Evolutionary conservation across 164 flowering plant genomes (phyloP), one percentile per base, ranked within the genome.

Genomic region (Aristolochia californica): DNA sequence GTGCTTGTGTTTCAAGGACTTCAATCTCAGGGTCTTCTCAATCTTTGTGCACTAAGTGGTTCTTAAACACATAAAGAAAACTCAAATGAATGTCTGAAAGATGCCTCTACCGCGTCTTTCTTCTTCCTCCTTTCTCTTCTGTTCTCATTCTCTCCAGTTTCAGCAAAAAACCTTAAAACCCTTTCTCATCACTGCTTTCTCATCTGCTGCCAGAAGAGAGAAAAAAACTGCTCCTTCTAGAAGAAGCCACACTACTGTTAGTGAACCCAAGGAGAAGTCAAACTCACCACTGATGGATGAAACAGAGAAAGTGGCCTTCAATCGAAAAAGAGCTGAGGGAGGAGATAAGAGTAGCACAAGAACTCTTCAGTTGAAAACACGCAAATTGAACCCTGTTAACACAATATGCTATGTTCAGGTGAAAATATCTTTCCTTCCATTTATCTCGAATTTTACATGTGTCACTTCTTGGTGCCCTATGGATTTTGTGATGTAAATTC

Each of bases 341-440:
- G 74, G 60, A 58, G 98, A 87, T 56, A 76, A 71, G 60, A 68
- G 50, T 24, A 80, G 74, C 61, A 69, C 62, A 66, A 78, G 73
- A 64, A 75, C 15, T 50, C 80, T 85, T 40, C 83, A 88, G 64
- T 64, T 80, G 64, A 91, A 85, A 72, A 71, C 57, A 8, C 70
- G 91, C 43, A 86, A 72, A 59, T 77, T 88, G 28, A 91, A 91
- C 71, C 96, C 96, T 48, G 70, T 75, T 18, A 91, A 83, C 58
- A 88, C 96, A n/a, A 75, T 78, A 20, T 74, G 77, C n/a, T 84
- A 88, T 70, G 81, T 83, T 21, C 98, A 91, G 90, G 96, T 89
- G 68, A 44, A 23, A 24, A 10, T 7, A 9, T 43, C 14, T 8
- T 24, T 38, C 13, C 5, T 21, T 60, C 5, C 38, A 8, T 15